Evolutionary conservation across 2,329 filamentous ascomycete genomes (phyloP).

Genomic region (Venturia aucupariae): DNA sequence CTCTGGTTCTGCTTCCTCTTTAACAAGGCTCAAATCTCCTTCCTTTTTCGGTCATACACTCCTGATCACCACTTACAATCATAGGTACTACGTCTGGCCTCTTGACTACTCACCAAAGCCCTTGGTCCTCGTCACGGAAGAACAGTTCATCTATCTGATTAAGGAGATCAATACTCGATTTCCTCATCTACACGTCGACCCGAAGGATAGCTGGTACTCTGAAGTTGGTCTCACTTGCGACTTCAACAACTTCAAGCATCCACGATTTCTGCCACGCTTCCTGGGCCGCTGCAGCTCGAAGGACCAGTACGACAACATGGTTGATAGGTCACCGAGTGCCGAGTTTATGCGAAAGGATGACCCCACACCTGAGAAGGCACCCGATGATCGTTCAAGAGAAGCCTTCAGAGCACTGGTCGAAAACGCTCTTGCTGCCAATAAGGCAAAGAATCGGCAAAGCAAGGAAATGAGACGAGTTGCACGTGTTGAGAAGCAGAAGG

Average conservation of each 20-base stretch:
- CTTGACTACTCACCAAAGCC: slow-evolving; percentile 42
- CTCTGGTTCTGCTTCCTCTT: not conserved
- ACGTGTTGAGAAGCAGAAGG: slow-evolving; percentile 41
- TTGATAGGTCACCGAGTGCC: slow-evolving; percentile 23
- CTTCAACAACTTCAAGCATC: slow-evolving; percentile 33
- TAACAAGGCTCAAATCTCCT: not conserved
- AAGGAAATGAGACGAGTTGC: slow-evolving; percentile 44
- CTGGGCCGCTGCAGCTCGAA: slow-evolving; percentile 48
- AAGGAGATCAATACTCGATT: slow-evolving; percentile 50
- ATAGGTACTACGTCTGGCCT: slow-evolving; percentile 58
- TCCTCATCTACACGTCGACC: slow-evolving; percentile 43
- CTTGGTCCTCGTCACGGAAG: slow-evolving; percentile 57
- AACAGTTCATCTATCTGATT: slow-evolving; percentile 58
- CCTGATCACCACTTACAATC: not conserved
- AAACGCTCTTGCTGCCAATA: slow-evolving; percentile 17
- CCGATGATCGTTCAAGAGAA: slow-evolving; percentile 9
- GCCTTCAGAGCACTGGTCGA: slow-evolving; percentile 16
- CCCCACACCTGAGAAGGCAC: slow-evolving; percentile 2
- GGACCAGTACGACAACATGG: slow-evolving; percentile 34
- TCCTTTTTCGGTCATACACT: not conserved
- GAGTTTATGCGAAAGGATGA: slow-evolving; percentile 18
- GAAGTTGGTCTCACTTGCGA: slow-evolving; percentile 44
- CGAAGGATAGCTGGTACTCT: slow-evolving; percentile 44
- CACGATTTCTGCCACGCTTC: slow-evolving; percentile 57
- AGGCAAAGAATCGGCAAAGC: slow-evolving; percentile 36